A percentile compares a stretch with the other conserved stretches of the same genome.
phyloP scores from a whole-genome alignment of 2,329 filamentous ascomycete species.

The Trichoderma breve region DNA sequence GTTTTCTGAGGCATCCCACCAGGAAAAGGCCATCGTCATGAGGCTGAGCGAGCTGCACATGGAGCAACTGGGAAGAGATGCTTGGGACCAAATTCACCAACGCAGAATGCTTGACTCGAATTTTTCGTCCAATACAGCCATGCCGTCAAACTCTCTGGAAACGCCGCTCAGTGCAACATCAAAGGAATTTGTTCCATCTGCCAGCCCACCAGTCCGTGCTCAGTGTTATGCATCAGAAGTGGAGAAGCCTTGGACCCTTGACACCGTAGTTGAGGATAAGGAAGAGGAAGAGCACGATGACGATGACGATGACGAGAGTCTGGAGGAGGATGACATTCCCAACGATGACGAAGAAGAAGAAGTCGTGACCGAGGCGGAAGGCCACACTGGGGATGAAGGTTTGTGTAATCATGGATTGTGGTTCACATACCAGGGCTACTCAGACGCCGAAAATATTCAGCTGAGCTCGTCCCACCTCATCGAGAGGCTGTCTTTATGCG shows the following conservation, averaged over 20 bases:
- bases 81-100: slow-evolving; percentile 34
- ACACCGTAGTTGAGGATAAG: slow-evolving; percentile 29
- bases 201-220: too few relatives aligned
- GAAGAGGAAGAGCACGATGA: not conserved
- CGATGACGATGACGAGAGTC: not conserved
- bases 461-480: not conserved
- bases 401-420: slow-evolving; percentile 20
- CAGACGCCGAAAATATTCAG: not conserved
- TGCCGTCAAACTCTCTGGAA: not conserved
- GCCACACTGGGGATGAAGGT: not conserved
- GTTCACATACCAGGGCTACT: not conserved
- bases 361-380: not conserved
- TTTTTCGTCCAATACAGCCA: not conserved
- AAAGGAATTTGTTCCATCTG: slow-evolving; percentile 34
- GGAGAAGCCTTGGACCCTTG: slow-evolving; percentile 18
- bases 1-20: slow-evolving; percentile 44
- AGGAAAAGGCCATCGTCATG: slow-evolving; percentile 45
- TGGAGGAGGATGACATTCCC: not conserved
- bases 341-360: slow-evolving; percentile 3
- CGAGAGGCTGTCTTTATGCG: not conserved
- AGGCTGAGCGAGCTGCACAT: slow-evolving; percentile 50
- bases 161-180: slow-evolving; percentile 30
- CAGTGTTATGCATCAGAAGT: not conserved
- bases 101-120: not conserved
- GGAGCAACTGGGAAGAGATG: slow-evolving; percentile 47